Percentiles rank a stretch among this genome's conserved stretches.
These are phyloP conservation scores for Chaetothyriales sp. DNA, from an alignment of 2,329 filamentous ascomycete genomes.

Conservation along the genomic window DNA sequence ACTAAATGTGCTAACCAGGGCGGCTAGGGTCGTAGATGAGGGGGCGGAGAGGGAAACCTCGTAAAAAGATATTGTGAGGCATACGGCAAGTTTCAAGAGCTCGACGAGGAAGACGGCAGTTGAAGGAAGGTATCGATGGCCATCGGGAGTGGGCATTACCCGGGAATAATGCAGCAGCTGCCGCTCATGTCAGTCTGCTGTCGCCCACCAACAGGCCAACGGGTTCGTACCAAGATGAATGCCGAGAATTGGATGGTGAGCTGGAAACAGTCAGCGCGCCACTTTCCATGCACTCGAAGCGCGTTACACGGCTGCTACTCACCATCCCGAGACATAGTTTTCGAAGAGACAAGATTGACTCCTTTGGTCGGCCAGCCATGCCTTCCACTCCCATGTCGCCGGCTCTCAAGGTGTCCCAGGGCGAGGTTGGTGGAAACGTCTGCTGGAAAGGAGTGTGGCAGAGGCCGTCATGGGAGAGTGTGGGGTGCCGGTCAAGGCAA, in stretches of 20 bases:
- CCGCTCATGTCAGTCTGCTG: slow-evolving; percentile 8
- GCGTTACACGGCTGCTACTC: slow-evolving; percentile 12
- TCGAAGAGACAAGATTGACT: slow-evolving; percentile 23
- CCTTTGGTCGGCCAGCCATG: slow-evolving; percentile 13
- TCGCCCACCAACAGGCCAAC: background rate
- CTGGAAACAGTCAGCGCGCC: slow-evolving; percentile 16
- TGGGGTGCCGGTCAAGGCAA: background rate
- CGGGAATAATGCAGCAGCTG: slow-evolving; percentile 90
- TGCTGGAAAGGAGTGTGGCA: background rate
- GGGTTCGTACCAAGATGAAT: slow-evolving; percentile 29
- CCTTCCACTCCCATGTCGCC: slow-evolving; percentile 8
- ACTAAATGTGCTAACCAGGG: slow-evolving; percentile 67
- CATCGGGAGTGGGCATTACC: slow-evolving; percentile 72
- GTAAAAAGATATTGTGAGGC: slow-evolving; percentile 73
- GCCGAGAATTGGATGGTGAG: slow-evolving; percentile 31
- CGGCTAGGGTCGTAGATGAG: slow-evolving; percentile 64
- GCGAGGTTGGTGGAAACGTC: background rate
- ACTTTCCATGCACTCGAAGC: background rate
- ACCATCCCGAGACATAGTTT: slow-evolving; percentile 29
- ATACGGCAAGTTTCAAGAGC: slow-evolving; percentile 76
- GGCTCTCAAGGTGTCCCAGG: background rate
- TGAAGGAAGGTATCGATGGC: slow-evolving; percentile 82
- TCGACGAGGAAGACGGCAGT: slow-evolving; percentile 92
- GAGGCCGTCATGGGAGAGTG: background rate
- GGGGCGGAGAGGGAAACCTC: slow-evolving; percentile 68